Evolutionary conservation across 768 basidiomycete species (phyloP).

Genomic region (Hygrophoropsis aurantiaca): DNA sequence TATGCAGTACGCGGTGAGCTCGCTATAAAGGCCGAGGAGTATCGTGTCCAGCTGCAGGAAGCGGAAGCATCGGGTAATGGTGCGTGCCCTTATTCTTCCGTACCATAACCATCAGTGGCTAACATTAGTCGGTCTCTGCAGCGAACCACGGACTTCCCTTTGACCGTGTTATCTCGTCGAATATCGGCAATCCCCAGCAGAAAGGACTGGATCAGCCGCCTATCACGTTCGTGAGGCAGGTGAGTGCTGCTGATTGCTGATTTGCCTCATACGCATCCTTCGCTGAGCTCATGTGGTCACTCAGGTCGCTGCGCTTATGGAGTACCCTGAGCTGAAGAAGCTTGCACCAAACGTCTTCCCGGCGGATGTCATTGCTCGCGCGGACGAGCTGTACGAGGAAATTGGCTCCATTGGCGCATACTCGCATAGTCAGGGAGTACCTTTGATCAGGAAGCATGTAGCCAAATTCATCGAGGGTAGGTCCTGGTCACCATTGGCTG

Average conservation of each 20-base stretch:
- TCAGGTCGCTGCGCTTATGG: slow-evolving; percentile 89
- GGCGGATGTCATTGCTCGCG: slow-evolving; percentile 79
- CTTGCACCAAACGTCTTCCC: slow-evolving; percentile 82
- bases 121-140: too few species aligned
- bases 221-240: slow-evolving; percentile 91
- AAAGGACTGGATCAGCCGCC: slow-evolving; percentile 91
- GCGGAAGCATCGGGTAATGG: too few species aligned
- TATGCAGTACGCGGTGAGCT: slow-evolving; percentile 98
- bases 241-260: slow-evolving; percentile 30
- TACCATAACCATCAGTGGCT: too few species aligned
- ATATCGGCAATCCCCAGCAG: slow-evolving; percentile 99
- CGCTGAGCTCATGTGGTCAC: background rate
- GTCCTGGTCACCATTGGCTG: slow-evolving; percentile 17
- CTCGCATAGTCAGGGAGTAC: slow-evolving; percentile 92
- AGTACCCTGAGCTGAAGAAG: slow-evolving; percentile 84
- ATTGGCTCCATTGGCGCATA: slow-evolving; percentile 95
- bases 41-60: slow-evolving; percentile 70
- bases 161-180: slow-evolving; percentile 85
- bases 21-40: slow-evolving; percentile 88
- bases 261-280: too few species aligned
- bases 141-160: too few species aligned
- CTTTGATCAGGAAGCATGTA: slow-evolving; percentile 82
- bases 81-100: too few species aligned
- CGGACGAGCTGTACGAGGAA: slow-evolving; percentile 74
- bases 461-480: slow-evolving; percentile 86